These are phyloP conservation scores for Teratosphaeria viscida DNA, from an alignment of 2,329 filamentous ascomycete genomes.

Conservation along the genomic window DNA sequence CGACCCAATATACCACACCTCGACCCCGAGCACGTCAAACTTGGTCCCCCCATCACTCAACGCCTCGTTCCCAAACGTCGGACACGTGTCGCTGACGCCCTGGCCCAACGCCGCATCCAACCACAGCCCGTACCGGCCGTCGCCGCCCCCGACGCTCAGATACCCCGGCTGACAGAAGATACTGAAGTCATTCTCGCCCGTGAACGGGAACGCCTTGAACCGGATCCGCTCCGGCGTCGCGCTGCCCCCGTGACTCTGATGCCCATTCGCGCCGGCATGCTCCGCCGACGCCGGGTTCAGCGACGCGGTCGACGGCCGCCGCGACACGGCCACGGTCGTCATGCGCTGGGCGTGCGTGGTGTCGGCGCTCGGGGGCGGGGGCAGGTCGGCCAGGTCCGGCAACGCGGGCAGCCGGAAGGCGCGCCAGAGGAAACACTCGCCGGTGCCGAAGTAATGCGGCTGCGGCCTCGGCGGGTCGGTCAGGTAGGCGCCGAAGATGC, in stretches of 20 bases:
- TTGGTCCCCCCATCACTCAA: conserved; percentile 87
- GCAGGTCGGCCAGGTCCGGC: conserved; percentile 45
- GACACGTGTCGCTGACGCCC: conserved; percentile 72
- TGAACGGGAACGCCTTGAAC: conserved; percentile 96
- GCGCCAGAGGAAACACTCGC: conserved; percentile 90
- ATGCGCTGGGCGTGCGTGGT: conserved; percentile 51
- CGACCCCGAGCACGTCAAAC: conserved; percentile 82
- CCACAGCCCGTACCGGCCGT: conserved; percentile 90
- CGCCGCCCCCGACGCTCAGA: conserved; percentile 72
- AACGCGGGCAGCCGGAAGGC: conserved; percentile 54
- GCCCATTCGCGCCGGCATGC: background rate
- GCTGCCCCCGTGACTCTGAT: background rate
- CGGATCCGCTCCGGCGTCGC: conserved; percentile 64
- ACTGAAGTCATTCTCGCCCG: conserved; percentile 91
- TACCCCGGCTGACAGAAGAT: conserved; percentile 84
- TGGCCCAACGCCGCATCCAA: conserved; percentile 75
- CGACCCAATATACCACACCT: conserved; percentile 83
- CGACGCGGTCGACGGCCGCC: conserved; percentile 16
- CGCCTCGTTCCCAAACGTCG: conserved; percentile 90
- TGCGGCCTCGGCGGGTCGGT: conserved; percentile 76
- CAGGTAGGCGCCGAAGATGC: conserved; percentile 85
- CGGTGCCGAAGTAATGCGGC: conserved; percentile 84
- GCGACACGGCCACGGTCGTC: conserved; percentile 43
- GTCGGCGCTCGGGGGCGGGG: conserved; percentile 59
- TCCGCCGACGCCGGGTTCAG: conserved; percentile 9